A percentile compares a stretch with the other conserved stretches of the same genome.
These are phyloP conservation scores for Trichoderma oligosporum DNA, from an alignment of 2,329 filamentous ascomycete species.

Conservation along the genomic window DNA sequence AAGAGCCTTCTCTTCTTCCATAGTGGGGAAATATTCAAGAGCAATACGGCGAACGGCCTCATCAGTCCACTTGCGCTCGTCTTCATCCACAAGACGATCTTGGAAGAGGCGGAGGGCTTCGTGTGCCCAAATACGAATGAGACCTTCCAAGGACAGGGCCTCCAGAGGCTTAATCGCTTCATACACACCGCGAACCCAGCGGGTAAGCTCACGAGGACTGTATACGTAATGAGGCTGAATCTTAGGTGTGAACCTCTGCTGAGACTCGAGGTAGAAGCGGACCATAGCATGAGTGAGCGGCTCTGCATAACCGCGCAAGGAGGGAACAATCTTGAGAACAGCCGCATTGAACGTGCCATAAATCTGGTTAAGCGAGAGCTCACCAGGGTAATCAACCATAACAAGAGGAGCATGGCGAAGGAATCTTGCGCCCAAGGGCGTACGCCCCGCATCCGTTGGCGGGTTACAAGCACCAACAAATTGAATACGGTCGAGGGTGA, in stretches of 20 bases:
- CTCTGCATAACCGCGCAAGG: slow-evolving; percentile 91
- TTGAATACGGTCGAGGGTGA: slow-evolving; percentile 94
- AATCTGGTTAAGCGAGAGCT: slow-evolving; percentile 91
- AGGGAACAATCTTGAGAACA: slow-evolving; percentile 92
- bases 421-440: slow-evolving; percentile 88
- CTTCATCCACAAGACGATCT: slow-evolving; percentile 89
- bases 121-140: slow-evolving; percentile 97
- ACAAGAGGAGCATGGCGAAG: slow-evolving; percentile 94
- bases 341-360: slow-evolving; percentile 98
- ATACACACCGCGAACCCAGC: slow-evolving; percentile 96
- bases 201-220: slow-evolving; percentile 94
- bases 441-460: slow-evolving; percentile 94
- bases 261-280: slow-evolving; percentile 89
- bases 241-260: slow-evolving; percentile 88
- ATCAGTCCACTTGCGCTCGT: slow-evolving; percentile 93
- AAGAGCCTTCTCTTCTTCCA: slow-evolving; percentile 84
- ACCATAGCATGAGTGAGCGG: slow-evolving; percentile 97
- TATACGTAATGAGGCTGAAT: slow-evolving; percentile 99
- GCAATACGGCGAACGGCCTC: slow-evolving; percentile 84
- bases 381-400: slow-evolving; percentile 99
- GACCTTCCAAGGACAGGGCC: slow-evolving; percentile 78
- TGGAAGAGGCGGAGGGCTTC: slow-evolving; percentile 95
- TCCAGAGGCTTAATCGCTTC: slow-evolving; percentile 94
- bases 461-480: slow-evolving; percentile 99
- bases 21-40: slow-evolving; percentile 88